Evolutionary conservation across 306 rosid genomes (phyloP).

Genomic region (Begonia fuchsioides): DNA sequence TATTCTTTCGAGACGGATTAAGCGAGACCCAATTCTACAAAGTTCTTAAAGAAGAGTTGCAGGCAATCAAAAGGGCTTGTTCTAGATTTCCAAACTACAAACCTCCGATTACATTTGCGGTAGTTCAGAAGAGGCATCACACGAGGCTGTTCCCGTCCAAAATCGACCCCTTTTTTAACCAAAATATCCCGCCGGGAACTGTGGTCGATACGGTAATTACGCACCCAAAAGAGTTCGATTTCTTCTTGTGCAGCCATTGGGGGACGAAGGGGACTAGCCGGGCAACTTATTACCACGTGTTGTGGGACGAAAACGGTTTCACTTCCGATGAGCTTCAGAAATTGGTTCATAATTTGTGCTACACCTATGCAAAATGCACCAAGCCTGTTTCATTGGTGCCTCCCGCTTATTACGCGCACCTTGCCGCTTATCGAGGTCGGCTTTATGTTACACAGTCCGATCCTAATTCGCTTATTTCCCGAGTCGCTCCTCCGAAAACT

Average conservation of each 20-base stretch:
- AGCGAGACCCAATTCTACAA: constrained; percentile 86
- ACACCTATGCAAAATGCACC: constrained; percentile 82
- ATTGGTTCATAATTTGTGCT: constrained; percentile 75
- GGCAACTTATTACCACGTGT: constrained; percentile 82
- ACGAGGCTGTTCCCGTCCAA: constrained; percentile 78
- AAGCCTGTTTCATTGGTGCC: constrained; percentile 96
- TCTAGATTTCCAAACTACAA: constrained; percentile 44
- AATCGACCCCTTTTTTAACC: constrained; percentile 34
- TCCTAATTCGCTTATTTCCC: constrained; percentile 31
- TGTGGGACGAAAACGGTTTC: constrained; percentile 83
- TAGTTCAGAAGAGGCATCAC: constrained; percentile 95
- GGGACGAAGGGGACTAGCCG: constrained; percentile 95
- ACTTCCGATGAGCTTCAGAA: constrained; percentile 91
- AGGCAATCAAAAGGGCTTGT: constrained; percentile 57
- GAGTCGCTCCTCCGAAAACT: constrained; percentile 78
- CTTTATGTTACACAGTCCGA: constrained; percentile 86
- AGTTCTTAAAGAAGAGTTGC: constrained; percentile 76
- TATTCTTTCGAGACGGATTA: constrained; percentile 92
- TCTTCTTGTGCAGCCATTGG: constrained; percentile 93
- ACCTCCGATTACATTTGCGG: constrained; percentile 72
- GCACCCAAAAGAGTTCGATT: constrained; percentile 87
- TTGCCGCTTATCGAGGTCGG: constrained; percentile 93
- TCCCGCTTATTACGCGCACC: constrained; percentile 91
- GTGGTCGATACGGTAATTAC: constrained; percentile 95
- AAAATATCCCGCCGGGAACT: constrained; percentile 86